phyloP scores from a whole-genome alignment of 1,139 yeast species.

The Arxiozyma heterogenica region DNA sequence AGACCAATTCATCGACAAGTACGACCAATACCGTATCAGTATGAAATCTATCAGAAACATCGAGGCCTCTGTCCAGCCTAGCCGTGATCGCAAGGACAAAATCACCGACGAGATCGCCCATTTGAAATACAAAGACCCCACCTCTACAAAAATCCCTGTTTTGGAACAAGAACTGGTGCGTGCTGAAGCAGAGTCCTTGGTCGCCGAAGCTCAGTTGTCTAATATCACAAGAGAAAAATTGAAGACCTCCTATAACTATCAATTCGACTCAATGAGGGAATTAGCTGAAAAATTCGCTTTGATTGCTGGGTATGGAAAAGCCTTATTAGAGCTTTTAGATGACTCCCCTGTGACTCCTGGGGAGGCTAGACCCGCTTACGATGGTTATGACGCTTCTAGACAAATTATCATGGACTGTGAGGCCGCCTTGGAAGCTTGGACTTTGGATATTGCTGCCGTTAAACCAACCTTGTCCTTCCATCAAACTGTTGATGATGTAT shows the following conservation, averaged over 20 bases:
- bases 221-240: slow-evolving; percentile 81
- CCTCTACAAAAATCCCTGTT: slow-evolving; percentile 70
- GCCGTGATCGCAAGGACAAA: slow-evolving; percentile 78
- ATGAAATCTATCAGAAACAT: slow-evolving; percentile 74
- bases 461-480: slow-evolving; percentile 74
- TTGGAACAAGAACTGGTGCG: slow-evolving; percentile 83
- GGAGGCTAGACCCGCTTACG: slow-evolving; percentile 82
- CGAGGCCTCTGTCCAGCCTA: slow-evolving; percentile 80
- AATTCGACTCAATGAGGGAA: slow-evolving; percentile 75
- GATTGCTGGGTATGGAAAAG: slow-evolving; percentile 86
- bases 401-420: slow-evolving; percentile 81
- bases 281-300: slow-evolving; percentile 76
- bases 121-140: slow-evolving; percentile 76
- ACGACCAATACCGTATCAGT: slow-evolving; percentile 79
- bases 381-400: slow-evolving; percentile 80
- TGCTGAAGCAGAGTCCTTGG: slow-evolving; percentile 84
- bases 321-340: slow-evolving; percentile 69
- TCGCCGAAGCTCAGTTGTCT: slow-evolving; percentile 84
- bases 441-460: slow-evolving; percentile 69
- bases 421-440: slow-evolving; percentile 76
- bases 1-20: slow-evolving; percentile 78
- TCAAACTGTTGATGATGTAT: slow-evolving; percentile 57
- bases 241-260: slow-evolving; percentile 76
- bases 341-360: slow-evolving; percentile 86
- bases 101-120: slow-evolving; percentile 78